These are phyloP conservation scores for Aspergillus cristatus DNA, from an alignment of 495 filamentous ascomycete genomes.

Conservation along the genomic window DNA sequence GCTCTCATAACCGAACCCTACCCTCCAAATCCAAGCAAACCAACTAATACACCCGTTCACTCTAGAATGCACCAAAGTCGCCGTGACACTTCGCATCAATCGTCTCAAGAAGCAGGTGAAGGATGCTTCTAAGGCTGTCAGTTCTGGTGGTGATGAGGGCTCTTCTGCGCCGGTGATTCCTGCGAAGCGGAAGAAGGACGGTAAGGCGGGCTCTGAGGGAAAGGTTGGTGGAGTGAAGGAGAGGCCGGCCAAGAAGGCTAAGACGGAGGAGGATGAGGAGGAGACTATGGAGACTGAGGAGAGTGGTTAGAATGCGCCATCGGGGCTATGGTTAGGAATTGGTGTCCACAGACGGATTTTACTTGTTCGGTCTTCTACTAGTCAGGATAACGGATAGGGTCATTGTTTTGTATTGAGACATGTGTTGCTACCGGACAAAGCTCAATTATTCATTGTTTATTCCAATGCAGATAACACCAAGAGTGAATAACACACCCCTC, in stretches of 20 bases:
- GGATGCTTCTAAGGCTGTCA: no score
- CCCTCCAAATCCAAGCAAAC: background rate
- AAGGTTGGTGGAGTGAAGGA: no score
- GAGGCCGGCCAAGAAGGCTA: background rate
- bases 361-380: no score
- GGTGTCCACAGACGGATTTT: no score
- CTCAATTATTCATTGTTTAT: no score
- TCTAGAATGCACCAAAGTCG: conserved; percentile 21
- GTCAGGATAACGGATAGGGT: no score
- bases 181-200: background rate
- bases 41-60: background rate
- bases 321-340: no score
- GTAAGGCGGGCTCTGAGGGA: background rate
- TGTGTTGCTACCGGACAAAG: no score
- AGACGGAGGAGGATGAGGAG: background rate
- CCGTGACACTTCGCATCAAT: conserved; percentile 20
- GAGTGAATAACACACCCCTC: no score
- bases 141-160: background rate
- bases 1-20: no score
- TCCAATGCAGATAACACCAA: no score
- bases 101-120: conserved; percentile 14
- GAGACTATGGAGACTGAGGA: background rate
- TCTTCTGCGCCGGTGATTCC: background rate
- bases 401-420: no score
- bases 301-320: background rate